Conservation (phyloP, 371 early-diverging fungal genomes). For the Mucor sp. region DNA sequence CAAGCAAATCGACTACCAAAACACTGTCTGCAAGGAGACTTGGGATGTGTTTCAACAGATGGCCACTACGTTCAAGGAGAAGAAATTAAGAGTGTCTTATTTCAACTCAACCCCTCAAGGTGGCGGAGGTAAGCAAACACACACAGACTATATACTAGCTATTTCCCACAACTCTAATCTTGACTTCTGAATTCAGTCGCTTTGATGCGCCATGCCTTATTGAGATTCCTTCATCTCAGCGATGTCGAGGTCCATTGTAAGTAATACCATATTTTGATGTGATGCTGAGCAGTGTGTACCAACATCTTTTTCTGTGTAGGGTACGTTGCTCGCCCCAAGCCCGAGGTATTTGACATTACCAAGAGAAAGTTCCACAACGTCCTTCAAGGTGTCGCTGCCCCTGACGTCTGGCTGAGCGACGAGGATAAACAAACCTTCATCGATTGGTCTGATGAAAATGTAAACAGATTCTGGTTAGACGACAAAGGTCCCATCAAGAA, state of each 20-base stretch:
- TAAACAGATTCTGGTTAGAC: slow-evolving; percentile 73
- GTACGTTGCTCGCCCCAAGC: slow-evolving; percentile 78
- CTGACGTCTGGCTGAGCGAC: slow-evolving; percentile 59
- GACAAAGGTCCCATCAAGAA: slow-evolving; percentile 65
- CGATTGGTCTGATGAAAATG: slow-evolving; percentile 80
- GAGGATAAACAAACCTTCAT: slow-evolving; percentile 73
- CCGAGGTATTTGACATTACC: slow-evolving; percentile 82
- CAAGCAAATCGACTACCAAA: slow-evolving; percentile 60
- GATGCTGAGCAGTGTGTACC: neutral
- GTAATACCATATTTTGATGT: neutral
- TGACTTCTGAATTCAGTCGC: slow-evolving; percentile 60
- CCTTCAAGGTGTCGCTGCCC: slow-evolving; percentile 82
- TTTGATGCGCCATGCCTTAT: slow-evolving; percentile 84
- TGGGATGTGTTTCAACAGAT: slow-evolving; percentile 62
- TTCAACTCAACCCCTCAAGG: slow-evolving; percentile 90
- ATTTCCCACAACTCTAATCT: neutral
- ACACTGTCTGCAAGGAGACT: slow-evolving; percentile 58
- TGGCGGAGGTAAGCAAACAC: slow-evolving; percentile 65
- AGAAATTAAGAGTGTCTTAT: slow-evolving; percentile 64
- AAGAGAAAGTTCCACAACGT: slow-evolving; percentile 90
- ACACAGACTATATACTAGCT: neutral
- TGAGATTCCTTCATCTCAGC: slow-evolving; percentile 69
- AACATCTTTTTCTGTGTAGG: slow-evolving; percentile 25
- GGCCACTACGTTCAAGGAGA: slow-evolving; percentile 48
- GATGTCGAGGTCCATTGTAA: slow-evolving; percentile 70